Percentiles rank a stretch among this genome's conserved stretches.
phyloP scores from a whole-genome alignment of 2,329 filamentous ascomycete species.

The Pseudogymnoascus sp. region DNA sequence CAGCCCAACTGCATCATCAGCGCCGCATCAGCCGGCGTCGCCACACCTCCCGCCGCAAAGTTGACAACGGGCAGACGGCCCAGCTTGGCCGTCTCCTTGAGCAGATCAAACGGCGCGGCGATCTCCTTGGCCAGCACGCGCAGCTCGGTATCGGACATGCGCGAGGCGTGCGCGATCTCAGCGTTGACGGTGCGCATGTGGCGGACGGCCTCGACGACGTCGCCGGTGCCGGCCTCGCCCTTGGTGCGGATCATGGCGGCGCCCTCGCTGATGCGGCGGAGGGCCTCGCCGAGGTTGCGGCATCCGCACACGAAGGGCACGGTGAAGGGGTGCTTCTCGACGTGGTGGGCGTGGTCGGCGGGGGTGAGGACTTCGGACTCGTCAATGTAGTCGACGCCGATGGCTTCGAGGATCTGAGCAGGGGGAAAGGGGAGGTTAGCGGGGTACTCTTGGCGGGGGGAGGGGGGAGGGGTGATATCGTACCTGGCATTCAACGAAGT shows the following conservation, averaged over 20 bases:
- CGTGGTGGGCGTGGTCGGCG: constrained; percentile 83
- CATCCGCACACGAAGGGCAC: constrained; percentile 95
- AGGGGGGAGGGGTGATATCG: constrained; percentile 13
- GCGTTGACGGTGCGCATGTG: constrained; percentile 88
- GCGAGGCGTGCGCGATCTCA: constrained; percentile 67
- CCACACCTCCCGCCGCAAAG: constrained; percentile 97
- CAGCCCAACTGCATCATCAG: constrained; percentile 99
- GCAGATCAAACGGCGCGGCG: constrained; percentile 66
- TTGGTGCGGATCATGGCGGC: constrained; percentile 99
- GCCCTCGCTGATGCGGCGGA: constrained; percentile 83
- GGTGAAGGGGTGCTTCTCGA: constrained; percentile 76
- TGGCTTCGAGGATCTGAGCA: constrained; percentile 81
- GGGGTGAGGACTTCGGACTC: constrained; percentile 97
- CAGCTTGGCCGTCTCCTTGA: constrained; percentile 79
- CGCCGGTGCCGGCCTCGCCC: constrained; percentile 93
- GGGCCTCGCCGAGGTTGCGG: constrained; percentile 85
- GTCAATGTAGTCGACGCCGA: constrained; percentile 96
- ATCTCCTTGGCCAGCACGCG: constrained; percentile 75
- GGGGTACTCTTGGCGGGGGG: neutral
- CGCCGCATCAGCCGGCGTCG: constrained; percentile 94
- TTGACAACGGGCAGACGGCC: constrained; percentile 91
- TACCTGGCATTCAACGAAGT: constrained; percentile 92
- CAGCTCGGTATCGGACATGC: constrained; percentile 62
- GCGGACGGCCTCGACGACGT: constrained; percentile 91
- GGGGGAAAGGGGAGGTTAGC: constrained; percentile 12